A percentile compares a stretch with the other conserved stretches of the same genome.
Evolutionary conservation across 202 grass and related monocot genomes (phyloP).

Genomic region (Cymbopogon flexuosus): DNA sequence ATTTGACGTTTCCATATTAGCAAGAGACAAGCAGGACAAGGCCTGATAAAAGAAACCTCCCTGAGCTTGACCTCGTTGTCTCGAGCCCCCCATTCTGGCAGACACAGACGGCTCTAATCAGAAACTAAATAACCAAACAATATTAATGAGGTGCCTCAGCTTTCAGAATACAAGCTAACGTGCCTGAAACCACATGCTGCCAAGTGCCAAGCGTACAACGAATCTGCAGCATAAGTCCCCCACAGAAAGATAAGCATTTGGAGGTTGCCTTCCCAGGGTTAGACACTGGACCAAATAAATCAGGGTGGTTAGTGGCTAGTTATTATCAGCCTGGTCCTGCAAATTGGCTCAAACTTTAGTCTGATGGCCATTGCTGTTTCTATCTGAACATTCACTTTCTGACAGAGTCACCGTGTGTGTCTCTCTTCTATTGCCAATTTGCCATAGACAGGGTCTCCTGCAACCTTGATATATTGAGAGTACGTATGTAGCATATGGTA

Average conservation of each 20-base stretch:
- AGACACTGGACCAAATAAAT: conserved; percentile 17
- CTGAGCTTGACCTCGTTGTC: conserved; percentile 24
- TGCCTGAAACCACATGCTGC: not conserved
- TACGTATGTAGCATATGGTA: not conserved
- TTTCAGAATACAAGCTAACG: conserved; percentile 14
- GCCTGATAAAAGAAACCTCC: conserved; percentile 34
- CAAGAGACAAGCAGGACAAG: conserved; percentile 31
- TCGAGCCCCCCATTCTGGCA: conserved; percentile 37
- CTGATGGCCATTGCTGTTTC: not conserved
- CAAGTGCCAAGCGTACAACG: conserved; percentile 15
- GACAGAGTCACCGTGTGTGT: not conserved
- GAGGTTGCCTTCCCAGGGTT: conserved; percentile 1
- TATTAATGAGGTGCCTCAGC: conserved; percentile 2
- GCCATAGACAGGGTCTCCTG: not conserved
- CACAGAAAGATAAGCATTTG: conserved; percentile 29
- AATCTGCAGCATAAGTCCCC: not conserved
- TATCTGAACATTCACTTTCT: not conserved
- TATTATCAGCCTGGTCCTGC: not conserved
- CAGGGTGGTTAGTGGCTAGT: conserved; percentile 20
- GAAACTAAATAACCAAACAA: not conserved
- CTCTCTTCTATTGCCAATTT: not conserved
- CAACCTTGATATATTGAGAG: not conserved
- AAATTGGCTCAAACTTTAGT: conserved; percentile 17
- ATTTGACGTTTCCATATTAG: conserved; percentile 13
- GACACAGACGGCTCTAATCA: conserved; percentile 32